Evolutionary conservation across 352 stramenopile species (phyloP).

Genomic region (Globisporangium radiosum): DNA sequence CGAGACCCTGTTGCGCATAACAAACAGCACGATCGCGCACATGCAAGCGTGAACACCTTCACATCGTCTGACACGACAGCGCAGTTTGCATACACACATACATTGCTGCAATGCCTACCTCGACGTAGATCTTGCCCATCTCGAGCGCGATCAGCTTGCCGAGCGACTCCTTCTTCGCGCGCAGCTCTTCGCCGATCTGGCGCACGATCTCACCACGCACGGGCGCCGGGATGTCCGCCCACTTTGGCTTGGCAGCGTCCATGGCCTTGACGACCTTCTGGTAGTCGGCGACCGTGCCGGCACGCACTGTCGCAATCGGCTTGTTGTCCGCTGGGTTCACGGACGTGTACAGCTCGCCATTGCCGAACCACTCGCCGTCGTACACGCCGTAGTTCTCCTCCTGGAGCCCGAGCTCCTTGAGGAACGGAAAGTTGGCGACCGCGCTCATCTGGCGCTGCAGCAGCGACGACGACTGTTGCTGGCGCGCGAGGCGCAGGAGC

Average conservation of each 20-base stretch:
- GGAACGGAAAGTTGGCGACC: conserved; percentile 60
- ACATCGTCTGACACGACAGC: neutral
- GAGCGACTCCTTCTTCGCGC: conserved; percentile 85
- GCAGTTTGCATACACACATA: neutral
- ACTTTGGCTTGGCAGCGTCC: conserved; percentile 78
- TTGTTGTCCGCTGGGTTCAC: conserved; percentile 82
- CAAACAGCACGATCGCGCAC: too few species aligned
- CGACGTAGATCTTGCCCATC: conserved; percentile 93
- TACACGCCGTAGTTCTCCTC: conserved; percentile 85
- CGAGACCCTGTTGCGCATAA: conserved; percentile 53
- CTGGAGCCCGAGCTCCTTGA: conserved; percentile 71
- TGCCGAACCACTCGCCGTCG: conserved; percentile 84
- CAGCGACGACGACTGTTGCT: neutral
- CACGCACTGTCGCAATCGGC: conserved; percentile 76
- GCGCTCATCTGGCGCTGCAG: conserved; percentile 33
- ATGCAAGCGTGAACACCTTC: neutral
- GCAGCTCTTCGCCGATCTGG: conserved; percentile 87
- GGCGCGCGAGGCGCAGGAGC: conserved; percentile 11
- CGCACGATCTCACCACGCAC: conserved; percentile 88
- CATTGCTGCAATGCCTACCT: conserved; percentile 24
- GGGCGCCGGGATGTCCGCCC: conserved; percentile 83
- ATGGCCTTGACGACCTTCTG: conserved; percentile 75
- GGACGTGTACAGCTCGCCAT: conserved; percentile 71
- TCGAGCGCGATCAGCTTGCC: conserved; percentile 88
- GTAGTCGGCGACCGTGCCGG: conserved; percentile 81